These are phyloP conservation scores for Botryotinia narcissicola DNA, from an alignment of 2,329 filamentous ascomycete species.

Conservation along the genomic window DNA sequence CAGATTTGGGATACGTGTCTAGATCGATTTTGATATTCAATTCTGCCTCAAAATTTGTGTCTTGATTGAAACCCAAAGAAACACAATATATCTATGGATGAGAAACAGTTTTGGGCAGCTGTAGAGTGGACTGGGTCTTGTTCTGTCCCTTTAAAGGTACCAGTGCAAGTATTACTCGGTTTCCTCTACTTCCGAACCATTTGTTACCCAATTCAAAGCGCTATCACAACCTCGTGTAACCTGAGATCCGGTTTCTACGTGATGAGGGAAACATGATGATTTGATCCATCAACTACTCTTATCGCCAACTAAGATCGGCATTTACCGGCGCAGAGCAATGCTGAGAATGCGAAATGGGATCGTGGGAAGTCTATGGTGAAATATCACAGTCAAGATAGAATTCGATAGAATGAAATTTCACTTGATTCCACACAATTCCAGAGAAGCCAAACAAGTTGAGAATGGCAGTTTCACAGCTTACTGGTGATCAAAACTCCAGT, in stretches of 20 bases:
- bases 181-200: neutral
- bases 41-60: neutral
- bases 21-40: neutral
- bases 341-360: neutral
- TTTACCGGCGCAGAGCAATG: neutral
- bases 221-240: neutral
- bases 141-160: neutral
- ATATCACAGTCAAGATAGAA: neutral
- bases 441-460: neutral
- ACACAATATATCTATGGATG: neutral
- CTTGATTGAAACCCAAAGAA: too few relatives aligned
- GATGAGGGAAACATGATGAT: neutral
- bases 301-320: neutral
- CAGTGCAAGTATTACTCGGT: neutral
- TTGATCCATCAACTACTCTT: too few relatives aligned
- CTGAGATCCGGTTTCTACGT: neutral
- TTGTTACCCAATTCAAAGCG: neutral
- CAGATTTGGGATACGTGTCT: neutral
- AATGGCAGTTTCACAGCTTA: neutral
- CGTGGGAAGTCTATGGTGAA: neutral
- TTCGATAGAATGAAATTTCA: neutral
- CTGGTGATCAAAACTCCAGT: neutral
- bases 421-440: neutral
- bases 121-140: neutral
- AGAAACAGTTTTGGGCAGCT: neutral